Evolutionary conservation across 495 filamentous ascomycete species (phyloP).

Genomic region (Sphaerosporella brunnea): DNA sequence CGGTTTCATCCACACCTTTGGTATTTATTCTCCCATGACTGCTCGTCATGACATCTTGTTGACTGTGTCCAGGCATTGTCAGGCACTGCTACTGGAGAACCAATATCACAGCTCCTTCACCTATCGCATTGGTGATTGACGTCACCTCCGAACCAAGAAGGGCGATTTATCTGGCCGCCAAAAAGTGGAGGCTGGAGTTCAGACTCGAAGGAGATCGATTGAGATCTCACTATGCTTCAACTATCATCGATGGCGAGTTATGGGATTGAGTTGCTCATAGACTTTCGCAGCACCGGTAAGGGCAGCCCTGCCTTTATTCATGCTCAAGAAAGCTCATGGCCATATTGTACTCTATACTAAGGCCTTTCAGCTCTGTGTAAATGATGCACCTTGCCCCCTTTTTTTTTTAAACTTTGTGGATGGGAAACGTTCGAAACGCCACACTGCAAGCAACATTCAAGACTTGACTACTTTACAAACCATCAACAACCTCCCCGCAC

Average conservation of each 20-base stretch:
- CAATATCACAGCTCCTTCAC: not conserved
- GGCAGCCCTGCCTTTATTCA: not conserved
- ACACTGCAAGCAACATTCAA: too few relatives aligned
- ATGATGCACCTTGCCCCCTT: too few relatives aligned
- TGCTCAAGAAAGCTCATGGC: not conserved
- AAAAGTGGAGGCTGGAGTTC: constrained; percentile 6
- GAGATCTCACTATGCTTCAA: constrained; percentile 4
- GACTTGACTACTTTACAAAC: too few relatives aligned
- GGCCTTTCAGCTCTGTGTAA: too few relatives aligned
- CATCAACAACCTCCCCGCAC: too few relatives aligned
- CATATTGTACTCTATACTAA: too few relatives aligned
- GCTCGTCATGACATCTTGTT: not conserved
- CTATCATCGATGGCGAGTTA: constrained; percentile 6
- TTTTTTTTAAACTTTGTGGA: too few relatives aligned
- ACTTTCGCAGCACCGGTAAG: constrained; percentile 3
- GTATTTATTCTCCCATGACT: not conserved
- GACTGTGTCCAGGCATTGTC: not conserved
- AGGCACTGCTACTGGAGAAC: not conserved
- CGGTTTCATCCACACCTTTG: not conserved
- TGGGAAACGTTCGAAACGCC: too few relatives aligned
- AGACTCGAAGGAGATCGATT: not conserved
- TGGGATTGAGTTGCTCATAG: constrained; percentile 4
- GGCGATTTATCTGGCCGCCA: constrained; percentile 1
- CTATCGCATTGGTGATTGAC: not conserved
- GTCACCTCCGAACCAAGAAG: not conserved